Percentiles rank a stretch among this genome's conserved stretches.
These are phyloP conservation scores for Epichloe gansuensis DNA, from an alignment of 2,329 filamentous ascomycete genomes.

Conservation along the genomic window DNA sequence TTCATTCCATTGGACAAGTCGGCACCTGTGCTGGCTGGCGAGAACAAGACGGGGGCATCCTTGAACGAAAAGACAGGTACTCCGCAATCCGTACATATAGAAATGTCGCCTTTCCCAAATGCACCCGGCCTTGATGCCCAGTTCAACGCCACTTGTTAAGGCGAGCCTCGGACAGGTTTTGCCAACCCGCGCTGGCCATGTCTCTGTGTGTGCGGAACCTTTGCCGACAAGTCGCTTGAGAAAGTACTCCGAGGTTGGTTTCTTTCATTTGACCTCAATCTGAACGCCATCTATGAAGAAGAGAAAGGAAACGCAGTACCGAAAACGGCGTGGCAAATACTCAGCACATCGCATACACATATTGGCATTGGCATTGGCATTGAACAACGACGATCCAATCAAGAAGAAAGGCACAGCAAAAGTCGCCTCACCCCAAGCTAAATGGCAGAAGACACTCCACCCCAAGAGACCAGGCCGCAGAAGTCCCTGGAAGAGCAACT, in stretches of 20 bases:
- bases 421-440: neutral
- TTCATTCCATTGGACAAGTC: neutral
- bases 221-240: no score
- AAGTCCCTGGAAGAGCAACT: constrained; percentile 15
- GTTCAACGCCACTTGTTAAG: neutral
- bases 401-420: no score
- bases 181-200: neutral
- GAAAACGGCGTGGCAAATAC: no score
- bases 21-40: neutral
- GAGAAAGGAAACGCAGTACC: no score
- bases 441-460: neutral
- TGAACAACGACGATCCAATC: no score
- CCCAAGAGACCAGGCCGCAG: neutral
- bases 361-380: no score
- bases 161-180: neutral
- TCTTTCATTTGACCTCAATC: no score
- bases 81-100: neutral
- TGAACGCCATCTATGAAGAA: no score
- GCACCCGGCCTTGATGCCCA: neutral
- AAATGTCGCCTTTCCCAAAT: neutral
- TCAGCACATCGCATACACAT: no score
- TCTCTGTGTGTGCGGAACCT: neutral
- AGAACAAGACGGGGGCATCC: neutral
- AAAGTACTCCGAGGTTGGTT: no score
- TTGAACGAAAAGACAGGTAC: neutral